Base-by-base conservation (phyloP, 768 basidiomycete genomes). In the Chlorophyllum brunneum region DNA sequence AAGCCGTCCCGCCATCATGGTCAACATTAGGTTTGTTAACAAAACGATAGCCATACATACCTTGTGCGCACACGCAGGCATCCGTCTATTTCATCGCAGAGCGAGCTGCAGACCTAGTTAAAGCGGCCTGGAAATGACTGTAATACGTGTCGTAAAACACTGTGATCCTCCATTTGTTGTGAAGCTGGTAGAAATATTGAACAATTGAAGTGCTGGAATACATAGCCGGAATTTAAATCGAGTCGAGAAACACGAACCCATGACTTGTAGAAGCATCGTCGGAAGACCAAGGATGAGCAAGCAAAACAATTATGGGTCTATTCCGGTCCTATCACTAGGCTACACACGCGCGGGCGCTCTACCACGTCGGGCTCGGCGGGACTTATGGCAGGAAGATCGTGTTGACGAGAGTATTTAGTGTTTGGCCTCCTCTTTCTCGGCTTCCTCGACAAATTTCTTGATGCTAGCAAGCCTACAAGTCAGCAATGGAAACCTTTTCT, bases 381-480 rank as follows among this genome's bases (percentile, higher is more conserved):
- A n/a, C 20, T 13, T 16, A 15, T 13, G 2, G 31, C 16, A 9
- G 27, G 51, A 27, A 30, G 10, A 29, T 24, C 34, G n/a, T 13
- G 13, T 15, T 8, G 18, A 4, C 7, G 9, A 4, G 18, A 48
- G 37, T 42, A 7, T 55, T 63, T 68, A 80, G 63, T 80, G 78
- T 63, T 79, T 78, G 58, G 65, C 70, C 65, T 81, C 86, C 65
- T 81, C 86, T 70, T 87, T 89, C 76, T 92, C 90, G 41, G 90
- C 89, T 64, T 90, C 88, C 51, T 79, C 82, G 55, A 92, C 79
- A 65, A 88, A 92, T 44, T 83, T 83, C 66, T 78, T 75, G 71
- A 92, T 89, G 65, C 90, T 92, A 55, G 42, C 47, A 26, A 22
- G 27, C 41, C 52, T 41, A 50, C 51, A 15, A 11, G 72, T 76